These are phyloP conservation scores for Alnus rubra DNA, from an alignment of 306 rosid genomes.

Conservation along the genomic window DNA sequence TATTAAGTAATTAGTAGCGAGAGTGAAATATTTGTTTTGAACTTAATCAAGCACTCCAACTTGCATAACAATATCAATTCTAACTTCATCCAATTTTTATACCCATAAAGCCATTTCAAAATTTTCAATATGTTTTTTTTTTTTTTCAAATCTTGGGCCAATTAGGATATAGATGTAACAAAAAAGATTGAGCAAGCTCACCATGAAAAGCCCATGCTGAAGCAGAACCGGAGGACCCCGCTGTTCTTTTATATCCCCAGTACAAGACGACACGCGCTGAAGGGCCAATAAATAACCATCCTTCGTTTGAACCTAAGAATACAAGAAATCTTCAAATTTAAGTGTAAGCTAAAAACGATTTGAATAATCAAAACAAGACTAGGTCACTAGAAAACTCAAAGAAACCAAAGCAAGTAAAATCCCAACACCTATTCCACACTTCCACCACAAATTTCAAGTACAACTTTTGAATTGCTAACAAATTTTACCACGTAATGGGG, in stretches of 20 bases:
- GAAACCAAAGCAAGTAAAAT: constrained; percentile 4
- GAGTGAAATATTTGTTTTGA: background rate
- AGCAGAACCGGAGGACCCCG: constrained; percentile 79
- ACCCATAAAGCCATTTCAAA: background rate
- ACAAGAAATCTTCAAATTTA: background rate
- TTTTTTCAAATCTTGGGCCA: background rate
- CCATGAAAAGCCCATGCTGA: constrained; percentile 89
- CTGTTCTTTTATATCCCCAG: constrained; percentile 24
- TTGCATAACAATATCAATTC: background rate
- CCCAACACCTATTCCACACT: background rate
- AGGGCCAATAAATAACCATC: constrained; percentile 84
- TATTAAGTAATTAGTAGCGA: background rate
- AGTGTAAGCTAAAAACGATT: background rate
- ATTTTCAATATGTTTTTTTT: background rate
- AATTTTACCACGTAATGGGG: background rate
- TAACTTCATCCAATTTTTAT: background rate
- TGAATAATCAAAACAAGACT: background rate
- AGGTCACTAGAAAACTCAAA: background rate
- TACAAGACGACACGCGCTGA: constrained; percentile 71
- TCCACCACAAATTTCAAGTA: background rate
- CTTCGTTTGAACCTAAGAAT: constrained; percentile 61
- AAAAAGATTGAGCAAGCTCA: constrained; percentile 23
- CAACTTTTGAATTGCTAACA: background rate
- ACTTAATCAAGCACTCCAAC: background rate
- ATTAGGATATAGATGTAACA: background rate